Base-by-base conservation (phyloP, 2,329 filamentous ascomycete genomes). In the Epichloe festucae region DNA sequence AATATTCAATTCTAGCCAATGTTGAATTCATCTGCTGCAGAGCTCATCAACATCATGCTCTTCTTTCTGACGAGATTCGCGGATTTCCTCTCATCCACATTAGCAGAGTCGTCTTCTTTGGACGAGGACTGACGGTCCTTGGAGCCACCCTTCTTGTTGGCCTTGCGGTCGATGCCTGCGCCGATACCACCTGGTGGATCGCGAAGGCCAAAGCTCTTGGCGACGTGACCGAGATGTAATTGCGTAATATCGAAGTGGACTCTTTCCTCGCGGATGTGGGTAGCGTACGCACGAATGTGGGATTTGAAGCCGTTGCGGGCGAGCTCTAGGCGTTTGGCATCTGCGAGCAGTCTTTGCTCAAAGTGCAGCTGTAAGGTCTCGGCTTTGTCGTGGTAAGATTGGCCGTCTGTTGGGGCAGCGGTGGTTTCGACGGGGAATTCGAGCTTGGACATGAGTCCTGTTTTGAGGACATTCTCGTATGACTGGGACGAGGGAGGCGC, bases 231-330 rank as follows among this genome's bases (percentile, higher is more conserved):
- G 7, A 97, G 71, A 66, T 98, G 93, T 46, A 98, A 71, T 61
- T 87, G 81, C 54, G 88, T 89, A 67, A 96, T 94, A 66, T 97
- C 87, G 66, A 98, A 98, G 64, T 86, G 90, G 49, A 74, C 73
- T 49, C 93, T 78, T 70, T 98, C 93, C 43, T 84, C 83, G 34
- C 87, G 84, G 31, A 91, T 80, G 67, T 98, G 93, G 0, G 93
- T 98, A 2, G 93, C 89, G 65, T 98, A 98, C 1, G 93, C 93
- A 51, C 93, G 79, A 51, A 98, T 84, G 62, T 97, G 90, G 48
- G 87, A 93, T 63, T 94, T 89, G 71, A 87, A 98, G 0, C 85
- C 93, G 58, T 87, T 82, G 19, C 89, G 80, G 0, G 87, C 91
- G 60, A 89, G 78, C 60, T 95, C 89, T 4, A 95, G 78, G 40